Conservation (phyloP, 441 rosid species). For the Populus tomentosa region DNA sequence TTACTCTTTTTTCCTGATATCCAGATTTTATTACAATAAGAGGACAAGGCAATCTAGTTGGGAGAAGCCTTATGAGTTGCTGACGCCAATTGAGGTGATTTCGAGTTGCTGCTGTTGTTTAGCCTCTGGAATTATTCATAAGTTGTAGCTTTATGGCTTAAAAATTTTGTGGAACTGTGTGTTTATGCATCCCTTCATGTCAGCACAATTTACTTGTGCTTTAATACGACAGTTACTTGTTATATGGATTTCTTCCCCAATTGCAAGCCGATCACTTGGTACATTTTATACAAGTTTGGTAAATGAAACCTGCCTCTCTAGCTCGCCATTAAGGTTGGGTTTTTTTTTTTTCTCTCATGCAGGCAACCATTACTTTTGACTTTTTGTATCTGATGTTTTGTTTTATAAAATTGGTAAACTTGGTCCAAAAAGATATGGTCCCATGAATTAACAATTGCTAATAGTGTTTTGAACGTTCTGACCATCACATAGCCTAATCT, state of each 20-base stretch:
- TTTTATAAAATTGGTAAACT: conserved; percentile 1
- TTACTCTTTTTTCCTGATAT: conserved; percentile 16
- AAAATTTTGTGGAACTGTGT: background rate
- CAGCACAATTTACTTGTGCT: background rate
- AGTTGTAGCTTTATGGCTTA: conserved; percentile 3
- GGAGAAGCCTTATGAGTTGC: conserved; percentile 91
- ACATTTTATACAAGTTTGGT: background rate
- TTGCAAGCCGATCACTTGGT: conserved; percentile 1
- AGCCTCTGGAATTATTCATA: conserved; percentile 14
- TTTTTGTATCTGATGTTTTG: background rate
- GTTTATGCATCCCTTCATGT: conserved; percentile 3
- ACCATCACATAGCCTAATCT: background rate
- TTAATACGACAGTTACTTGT: background rate
- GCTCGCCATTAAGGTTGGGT: conserved; percentile 12
- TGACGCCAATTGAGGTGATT: conserved; percentile 93
- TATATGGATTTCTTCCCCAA: conserved; percentile 4
- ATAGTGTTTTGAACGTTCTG: background rate
- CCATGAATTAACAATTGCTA: background rate
- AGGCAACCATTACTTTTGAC: conserved; percentile 9
- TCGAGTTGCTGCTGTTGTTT: conserved; percentile 12
- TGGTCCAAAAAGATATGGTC: background rate
- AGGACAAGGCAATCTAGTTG: conserved; percentile 86
- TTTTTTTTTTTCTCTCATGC: conserved; percentile 5
- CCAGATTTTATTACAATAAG: conserved; percentile 91
- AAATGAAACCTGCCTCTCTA: conserved; percentile 10